Base-by-base conservation (phyloP, 2,329 filamentous ascomycete genomes). In the Curvularia verruculosa region DNA sequence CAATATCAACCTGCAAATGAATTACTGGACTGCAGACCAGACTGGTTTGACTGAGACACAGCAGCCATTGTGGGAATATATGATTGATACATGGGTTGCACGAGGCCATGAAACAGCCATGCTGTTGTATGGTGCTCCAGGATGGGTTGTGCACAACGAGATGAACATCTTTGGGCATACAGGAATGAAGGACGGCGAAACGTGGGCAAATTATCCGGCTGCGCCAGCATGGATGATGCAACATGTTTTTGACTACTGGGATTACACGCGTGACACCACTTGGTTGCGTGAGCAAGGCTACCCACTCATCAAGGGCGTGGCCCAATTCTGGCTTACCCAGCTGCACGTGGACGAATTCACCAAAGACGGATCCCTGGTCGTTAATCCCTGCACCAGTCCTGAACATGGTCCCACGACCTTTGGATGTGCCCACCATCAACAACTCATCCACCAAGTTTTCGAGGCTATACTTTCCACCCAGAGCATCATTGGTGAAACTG, bases 1-100 rank as follows among this genome's bases (percentile, higher is more conserved):
- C 37, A 84, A 87, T 58, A 86, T 87, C 64, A 87, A 87, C 54
- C 54, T 86, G 0, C 83, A 87, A 60, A 87, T 86, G 85, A 87
- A 86, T 56, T 80, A 86, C 62, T 87, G 85, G 84, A 65, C 74
- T 1, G 79, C 80, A 2, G 83, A 85, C 31, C 78, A 83, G 50
- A 84, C 82, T 0, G 83, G 83, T 0, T 71, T 86, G 0, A 78
- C 77, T 0, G 72, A 72, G 1, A 75, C 83, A 0, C 78, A 83
- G 45, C 67, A 71, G 0, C 78, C 81, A 0, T 68, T 85, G 0
- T 86, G 82, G 79, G 72, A 81, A 7, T 85, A 83, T 53, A 85
- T 87, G 72, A 60, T 74, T 5, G 71, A 84, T 18, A 85, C 78
- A 0, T 85, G 83, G 82, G 78, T 80, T 0, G 82, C 83, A 0